These are phyloP conservation scores for Eudorina sp. DNA, from an alignment of 139 green algal genomes.

Conservation along the genomic window DNA sequence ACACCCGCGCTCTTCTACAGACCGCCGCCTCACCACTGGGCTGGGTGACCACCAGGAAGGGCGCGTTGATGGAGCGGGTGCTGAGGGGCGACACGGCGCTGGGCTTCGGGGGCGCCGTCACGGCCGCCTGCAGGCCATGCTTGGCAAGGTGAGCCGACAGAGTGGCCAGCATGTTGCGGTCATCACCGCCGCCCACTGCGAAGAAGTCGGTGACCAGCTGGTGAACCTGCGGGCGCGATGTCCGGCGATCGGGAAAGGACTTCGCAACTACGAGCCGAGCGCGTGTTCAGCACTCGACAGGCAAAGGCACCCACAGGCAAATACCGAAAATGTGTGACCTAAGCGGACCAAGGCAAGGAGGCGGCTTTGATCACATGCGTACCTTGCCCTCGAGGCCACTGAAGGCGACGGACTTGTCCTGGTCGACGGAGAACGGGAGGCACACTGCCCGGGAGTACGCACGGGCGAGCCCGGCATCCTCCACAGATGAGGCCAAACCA, in stretches of 20 bases:
- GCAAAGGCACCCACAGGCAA: too few relatives aligned
- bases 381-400: conserved; percentile 4
- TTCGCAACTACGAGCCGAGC: too few relatives aligned
- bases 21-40: background rate
- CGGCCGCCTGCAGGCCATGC: background rate
- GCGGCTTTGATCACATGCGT: background rate
- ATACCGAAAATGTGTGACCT: too few relatives aligned
- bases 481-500: background rate
- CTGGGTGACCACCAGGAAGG: conserved; percentile 23
- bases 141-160: background rate
- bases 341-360: too few relatives aligned
- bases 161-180: background rate
- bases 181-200: background rate
- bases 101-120: background rate
- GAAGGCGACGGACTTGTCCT: background rate
- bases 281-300: too few relatives aligned
- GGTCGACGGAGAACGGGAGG: background rate
- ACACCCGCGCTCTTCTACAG: too few relatives aligned
- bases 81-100: background rate
- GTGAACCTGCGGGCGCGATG: conserved; percentile 10
- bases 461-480: background rate
- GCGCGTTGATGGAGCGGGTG: conserved; percentile 5
- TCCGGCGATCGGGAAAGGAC: too few relatives aligned
- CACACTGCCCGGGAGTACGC: conserved; percentile 15
- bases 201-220: conserved; percentile 18